Percentiles rank a stretch among this genome's conserved stretches.
These are phyloP conservation scores for Lactifluus echinatus DNA, from an alignment of 768 basidiomycete species.

Conservation along the genomic window DNA sequence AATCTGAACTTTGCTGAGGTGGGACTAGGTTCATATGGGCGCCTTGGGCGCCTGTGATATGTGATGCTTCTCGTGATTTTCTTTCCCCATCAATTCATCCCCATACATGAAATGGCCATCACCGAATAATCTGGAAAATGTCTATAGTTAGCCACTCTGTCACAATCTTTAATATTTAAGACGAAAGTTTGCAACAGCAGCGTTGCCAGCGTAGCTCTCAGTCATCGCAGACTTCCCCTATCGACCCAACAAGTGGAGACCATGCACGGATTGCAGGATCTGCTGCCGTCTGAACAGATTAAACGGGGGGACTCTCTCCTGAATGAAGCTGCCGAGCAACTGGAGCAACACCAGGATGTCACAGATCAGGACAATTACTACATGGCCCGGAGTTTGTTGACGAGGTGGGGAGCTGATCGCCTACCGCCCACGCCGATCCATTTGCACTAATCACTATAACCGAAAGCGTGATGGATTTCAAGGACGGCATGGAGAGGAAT, in stretches of 20 bases:
- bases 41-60: background rate
- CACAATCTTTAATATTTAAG: background rate
- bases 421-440: background rate
- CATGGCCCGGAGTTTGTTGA: background rate
- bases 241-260: no score
- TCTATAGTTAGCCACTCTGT: background rate
- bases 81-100: background rate
- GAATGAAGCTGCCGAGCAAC: background rate
- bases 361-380: background rate
- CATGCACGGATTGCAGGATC: background rate
- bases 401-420: background rate
- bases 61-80: background rate
- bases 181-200: background rate
- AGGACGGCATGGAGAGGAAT: background rate
- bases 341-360: background rate
- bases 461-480: background rate
- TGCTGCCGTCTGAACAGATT: background rate
- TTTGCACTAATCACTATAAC: background rate
- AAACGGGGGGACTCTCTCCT: background rate
- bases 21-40: background rate
- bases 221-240: background rate
- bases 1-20: background rate
- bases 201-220: background rate
- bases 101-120: background rate
- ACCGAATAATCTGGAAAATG: no score